phyloP scores from a whole-genome alignment of 371 early-diverging fungal species.

The Mycotypha africana region DNA sequence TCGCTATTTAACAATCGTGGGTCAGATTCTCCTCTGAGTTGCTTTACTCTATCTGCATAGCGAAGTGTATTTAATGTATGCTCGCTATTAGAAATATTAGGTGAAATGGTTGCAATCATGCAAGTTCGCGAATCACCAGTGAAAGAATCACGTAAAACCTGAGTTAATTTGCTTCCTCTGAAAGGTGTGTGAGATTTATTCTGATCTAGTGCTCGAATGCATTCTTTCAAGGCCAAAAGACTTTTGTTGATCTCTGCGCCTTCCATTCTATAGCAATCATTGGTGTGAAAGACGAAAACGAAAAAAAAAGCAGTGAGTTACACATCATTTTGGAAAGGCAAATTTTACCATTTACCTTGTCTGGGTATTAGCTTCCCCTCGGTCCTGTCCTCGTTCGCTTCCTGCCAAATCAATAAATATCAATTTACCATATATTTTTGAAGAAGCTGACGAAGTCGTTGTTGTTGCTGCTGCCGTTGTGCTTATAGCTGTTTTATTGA shows the following conservation, averaged over 20 bases:
- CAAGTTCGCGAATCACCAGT: constrained; percentile 93
- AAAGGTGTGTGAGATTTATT: constrained; percentile 92
- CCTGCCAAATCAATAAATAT: constrained; percentile 99
- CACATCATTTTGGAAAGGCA: no score
- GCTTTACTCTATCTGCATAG: constrained; percentile 78
- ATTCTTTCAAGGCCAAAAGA: constrained; percentile 93
- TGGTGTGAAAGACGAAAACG: no score
- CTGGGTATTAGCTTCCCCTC: constrained; percentile 86
- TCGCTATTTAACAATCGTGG: constrained; percentile 17
- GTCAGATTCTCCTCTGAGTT: constrained; percentile 39
- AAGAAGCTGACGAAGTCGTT: not conserved
- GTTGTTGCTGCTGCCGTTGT: constrained; percentile 5
- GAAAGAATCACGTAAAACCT: constrained; percentile 91
- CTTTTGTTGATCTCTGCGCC: constrained; percentile 98
- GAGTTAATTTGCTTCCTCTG: constrained; percentile 95
- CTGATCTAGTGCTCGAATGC: constrained; percentile 93
- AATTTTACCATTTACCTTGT: constrained; percentile 68
- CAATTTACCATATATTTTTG: constrained; percentile 73
- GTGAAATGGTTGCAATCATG: constrained; percentile 96
- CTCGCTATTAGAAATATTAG: constrained; percentile 85
- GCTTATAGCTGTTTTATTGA: no score
- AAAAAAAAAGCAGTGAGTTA: no score
- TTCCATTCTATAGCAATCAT: no score
- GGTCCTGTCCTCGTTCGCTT: constrained; percentile 97
- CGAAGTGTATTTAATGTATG: constrained; percentile 97